Base-by-base conservation (phyloP, 176 grass and related monocot genomes). In the Phragmites australis region DNA sequence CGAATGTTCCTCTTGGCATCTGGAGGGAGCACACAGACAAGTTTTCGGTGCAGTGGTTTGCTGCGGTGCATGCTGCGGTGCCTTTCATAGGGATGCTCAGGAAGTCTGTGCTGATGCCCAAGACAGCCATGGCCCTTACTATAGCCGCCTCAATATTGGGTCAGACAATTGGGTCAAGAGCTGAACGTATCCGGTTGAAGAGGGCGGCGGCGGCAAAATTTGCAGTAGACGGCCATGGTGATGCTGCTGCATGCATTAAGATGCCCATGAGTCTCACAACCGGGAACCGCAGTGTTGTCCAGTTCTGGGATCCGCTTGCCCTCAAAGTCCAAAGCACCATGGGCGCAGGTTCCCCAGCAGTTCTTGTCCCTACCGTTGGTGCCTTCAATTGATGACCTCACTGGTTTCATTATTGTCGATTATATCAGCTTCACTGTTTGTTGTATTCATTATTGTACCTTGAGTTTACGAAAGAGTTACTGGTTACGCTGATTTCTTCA, bases 1-100 rank as follows among this genome's bases (percentile, higher is more conserved):
- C 86, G 49, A 97, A 97, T 82, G 75, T 97, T 60, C 93, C 93
- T 49, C 93, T 97, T 11, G 93, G 93, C 49, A 88, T 97, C 25
- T 93, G 93, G 93, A 83, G 90, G 72, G 93, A 97, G 65, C 93
- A 93, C 68, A 93, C 90, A 2, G 16, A 82, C 10, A 97, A 97
- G 78, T 97, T 97, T 63, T 97, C 90, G 2, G 68, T 77, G 17
- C 88, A 91, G 69, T 91, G 88, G 90, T 91, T 93, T 77, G 83
- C 79, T 18, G 88, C 90, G 8, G 84, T 97, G 32, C 93, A 97
- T 80, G 90, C 88, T 0, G 88, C 93, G 1, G 90, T 97, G 29
- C 93, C 93, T 34, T 97, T 97, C 75, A 89, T 97, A 70, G 90
- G 79, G 34, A 97, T 97, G 83, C 88, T 97, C 23, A 93, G 93